These are phyloP conservation scores for Kwoniella bestiolae DNA, from an alignment of 768 basidiomycete genomes.

Conservation along the genomic window DNA sequence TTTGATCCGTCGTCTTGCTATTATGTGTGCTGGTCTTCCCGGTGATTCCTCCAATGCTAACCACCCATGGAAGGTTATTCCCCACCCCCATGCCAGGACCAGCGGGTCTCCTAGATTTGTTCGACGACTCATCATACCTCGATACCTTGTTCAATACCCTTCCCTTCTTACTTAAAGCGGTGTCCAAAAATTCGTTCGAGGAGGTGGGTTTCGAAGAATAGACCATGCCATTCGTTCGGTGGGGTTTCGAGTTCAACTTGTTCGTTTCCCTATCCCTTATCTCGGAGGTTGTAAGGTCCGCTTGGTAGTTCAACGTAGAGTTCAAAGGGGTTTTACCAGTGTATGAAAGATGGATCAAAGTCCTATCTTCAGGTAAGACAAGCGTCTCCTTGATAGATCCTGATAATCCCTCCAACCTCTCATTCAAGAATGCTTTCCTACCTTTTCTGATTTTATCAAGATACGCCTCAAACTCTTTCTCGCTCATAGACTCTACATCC, in stretches of 20 bases:
- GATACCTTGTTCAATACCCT: slow-evolving; percentile 24
- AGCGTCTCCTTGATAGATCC: slow-evolving; percentile 1
- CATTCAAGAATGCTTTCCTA: slow-evolving; percentile 12
- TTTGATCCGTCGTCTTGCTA: not conserved
- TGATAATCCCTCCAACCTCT: slow-evolving; percentile 1
- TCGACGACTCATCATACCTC: not conserved
- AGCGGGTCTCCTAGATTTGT: not conserved
- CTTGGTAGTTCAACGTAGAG: slow-evolving; percentile 21
- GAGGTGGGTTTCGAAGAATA: slow-evolving; percentile 17
- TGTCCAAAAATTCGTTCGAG: slow-evolving; percentile 5
- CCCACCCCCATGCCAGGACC: not conserved
- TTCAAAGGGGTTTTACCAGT: slow-evolving; percentile 5
- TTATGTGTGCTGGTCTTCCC: slow-evolving; percentile 2
- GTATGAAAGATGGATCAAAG: slow-evolving; percentile 17
- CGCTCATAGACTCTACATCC: slow-evolving; percentile 42
- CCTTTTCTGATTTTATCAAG: slow-evolving; percentile 30
- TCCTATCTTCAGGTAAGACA: slow-evolving; percentile 11
- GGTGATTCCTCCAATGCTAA: slow-evolving; percentile 23
- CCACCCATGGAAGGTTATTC: slow-evolving; percentile 20
- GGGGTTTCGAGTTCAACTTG: slow-evolving; percentile 22
- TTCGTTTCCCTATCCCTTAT: not conserved
- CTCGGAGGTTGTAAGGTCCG: slow-evolving; percentile 13
- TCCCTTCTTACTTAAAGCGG: slow-evolving; percentile 8
- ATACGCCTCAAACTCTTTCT: slow-evolving; percentile 34
- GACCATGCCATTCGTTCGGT: slow-evolving; percentile 19